Conservation (phyloP, 1,284 basidiomycete species). For the Heterobasidion parviporum region DNA sequence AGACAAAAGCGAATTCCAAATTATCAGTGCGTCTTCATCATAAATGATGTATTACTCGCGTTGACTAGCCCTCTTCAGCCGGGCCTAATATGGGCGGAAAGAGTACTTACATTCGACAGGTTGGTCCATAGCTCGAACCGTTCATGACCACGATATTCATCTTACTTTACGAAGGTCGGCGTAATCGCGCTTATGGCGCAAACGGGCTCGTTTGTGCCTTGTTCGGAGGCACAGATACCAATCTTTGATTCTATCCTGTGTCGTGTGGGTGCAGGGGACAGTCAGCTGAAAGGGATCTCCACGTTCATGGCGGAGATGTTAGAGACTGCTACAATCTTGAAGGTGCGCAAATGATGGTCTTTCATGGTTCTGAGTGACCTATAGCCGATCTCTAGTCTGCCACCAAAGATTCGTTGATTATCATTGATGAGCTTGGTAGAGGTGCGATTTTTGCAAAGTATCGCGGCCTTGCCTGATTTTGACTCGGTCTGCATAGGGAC, state of each 20-base stretch:
- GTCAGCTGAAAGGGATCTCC: slow-evolving; percentile 94
- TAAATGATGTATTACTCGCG: slow-evolving; percentile 1
- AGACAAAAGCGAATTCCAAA: slow-evolving; percentile 80
- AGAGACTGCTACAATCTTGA: slow-evolving; percentile 92
- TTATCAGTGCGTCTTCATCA: slow-evolving; percentile 55
- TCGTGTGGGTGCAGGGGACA: slow-evolving; percentile 95
- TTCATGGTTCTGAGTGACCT: not conserved
- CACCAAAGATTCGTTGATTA: slow-evolving; percentile 88
- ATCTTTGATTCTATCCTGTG: slow-evolving; percentile 97
- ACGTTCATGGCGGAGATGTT: slow-evolving; percentile 99
- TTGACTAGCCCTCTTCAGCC: slow-evolving; percentile 35
- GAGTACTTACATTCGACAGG: slow-evolving; percentile 86
- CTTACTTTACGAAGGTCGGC: slow-evolving; percentile 49
- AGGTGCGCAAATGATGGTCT: slow-evolving; percentile 39
- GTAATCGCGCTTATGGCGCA: slow-evolving; percentile 96
- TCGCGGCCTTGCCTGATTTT: not conserved
- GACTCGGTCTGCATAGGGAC: slow-evolving; percentile 48
- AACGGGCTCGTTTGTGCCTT: slow-evolving; percentile 92
- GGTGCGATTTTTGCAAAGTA: slow-evolving; percentile 34
- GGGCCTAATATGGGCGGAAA: slow-evolving; percentile 98
- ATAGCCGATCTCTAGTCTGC: slow-evolving; percentile 55
- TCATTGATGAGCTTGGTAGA: slow-evolving; percentile 97
- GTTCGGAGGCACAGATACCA: slow-evolving; percentile 76
- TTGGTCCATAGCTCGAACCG: slow-evolving; percentile 13
- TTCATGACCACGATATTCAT: slow-evolving; percentile 5